These are phyloP conservation scores for Phytophthora melonis DNA, from an alignment of 352 stramenopile genomes.

Conservation along the genomic window DNA sequence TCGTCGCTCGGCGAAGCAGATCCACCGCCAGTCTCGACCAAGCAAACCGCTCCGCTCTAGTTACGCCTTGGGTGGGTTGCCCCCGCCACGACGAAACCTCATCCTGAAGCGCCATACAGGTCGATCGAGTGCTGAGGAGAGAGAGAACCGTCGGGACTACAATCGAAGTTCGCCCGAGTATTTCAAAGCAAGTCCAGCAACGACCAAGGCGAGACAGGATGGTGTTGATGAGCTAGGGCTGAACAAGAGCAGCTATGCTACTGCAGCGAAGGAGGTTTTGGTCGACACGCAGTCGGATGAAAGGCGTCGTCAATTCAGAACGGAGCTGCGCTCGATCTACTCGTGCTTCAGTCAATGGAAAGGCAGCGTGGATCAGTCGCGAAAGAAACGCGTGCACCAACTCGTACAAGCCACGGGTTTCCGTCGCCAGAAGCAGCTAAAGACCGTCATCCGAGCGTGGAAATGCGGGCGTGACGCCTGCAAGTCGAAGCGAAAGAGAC, in stretches of 20 bases:
- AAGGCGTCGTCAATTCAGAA: slow-evolving; percentile 37
- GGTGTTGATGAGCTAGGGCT: neutral
- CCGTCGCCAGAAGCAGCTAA: slow-evolving; percentile 8
- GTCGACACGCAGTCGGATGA: neutral
- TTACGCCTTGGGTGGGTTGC: neutral
- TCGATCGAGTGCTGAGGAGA: slow-evolving; percentile 17
- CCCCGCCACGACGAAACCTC: slow-evolving; percentile 23
- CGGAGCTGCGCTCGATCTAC: slow-evolving; percentile 31
- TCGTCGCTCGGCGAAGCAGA: slow-evolving; percentile 26
- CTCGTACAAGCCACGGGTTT: slow-evolving; percentile 19
- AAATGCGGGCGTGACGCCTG: neutral
- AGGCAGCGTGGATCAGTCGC: slow-evolving; percentile 1
- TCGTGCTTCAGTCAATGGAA: slow-evolving; percentile 41
- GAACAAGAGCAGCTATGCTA: neutral
- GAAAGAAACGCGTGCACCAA: slow-evolving; percentile 8
- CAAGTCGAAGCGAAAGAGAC: slow-evolving; percentile 12
- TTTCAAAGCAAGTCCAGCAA: neutral
- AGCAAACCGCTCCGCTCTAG: neutral
- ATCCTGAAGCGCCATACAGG: slow-evolving; percentile 31
- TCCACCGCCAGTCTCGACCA: slow-evolving; percentile 11
- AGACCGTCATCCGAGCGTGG: slow-evolving; percentile 15
- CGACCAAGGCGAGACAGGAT: neutral
- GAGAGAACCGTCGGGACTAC: neutral
- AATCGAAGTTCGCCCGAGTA: neutral
- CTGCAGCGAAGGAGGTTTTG: neutral